Evolutionary conservation across 495 filamentous ascomycete genomes (phyloP), one percentile per base, ranked within the genome.

Genomic region (Penicillium atrosanguineum): DNA sequence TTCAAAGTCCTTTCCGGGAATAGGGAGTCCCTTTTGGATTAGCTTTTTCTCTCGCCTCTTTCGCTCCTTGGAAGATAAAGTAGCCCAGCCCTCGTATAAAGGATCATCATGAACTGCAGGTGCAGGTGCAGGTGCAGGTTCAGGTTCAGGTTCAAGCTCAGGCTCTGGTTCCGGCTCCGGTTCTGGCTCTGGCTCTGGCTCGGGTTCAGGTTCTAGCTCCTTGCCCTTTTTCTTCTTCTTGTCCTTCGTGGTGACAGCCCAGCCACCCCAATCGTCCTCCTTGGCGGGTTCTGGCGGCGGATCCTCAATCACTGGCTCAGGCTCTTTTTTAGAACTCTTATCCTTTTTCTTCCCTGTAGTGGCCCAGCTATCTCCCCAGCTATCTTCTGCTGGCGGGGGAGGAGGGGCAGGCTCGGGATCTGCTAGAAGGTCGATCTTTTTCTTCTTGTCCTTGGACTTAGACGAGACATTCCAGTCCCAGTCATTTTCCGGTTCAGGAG

Each of bases 261-360:
- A 69, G 8, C 48, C 4, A 68, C 64, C n/a, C 79, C 80, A 19
- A 67, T 75, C 47, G 72, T 85, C 50, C 64, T 82, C 58, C 43
- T 57, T 57, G 55, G 51, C 12, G 39, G 66, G 21, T 46, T 61
- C 65, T 14, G 59, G 50, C 4, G 48, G 40, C 7, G 62, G 54
- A 7, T 71, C 72, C 34, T 71, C 63, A 19, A 67, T 58, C 4
- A 65, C 60, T 18, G 67, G 63, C 36, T 67, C 58, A 29, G 62
- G 56, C 4, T 60, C 60, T 57, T 70, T 74, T 57, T 69, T 71
- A 8, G 62, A 63, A 18, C 74, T 72, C 42, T 76, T 74, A 28
- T 68, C 69, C 37, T 67, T 70, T 45, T 77, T 74, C 60, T 71
- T 74, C 7, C 59, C 56, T 8, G 61, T 46, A 37, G 61, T 62